These are phyloP conservation scores for Cyclanthera cordifolia DNA, from an alignment of 306 rosid genomes.

Conservation along the genomic window DNA sequence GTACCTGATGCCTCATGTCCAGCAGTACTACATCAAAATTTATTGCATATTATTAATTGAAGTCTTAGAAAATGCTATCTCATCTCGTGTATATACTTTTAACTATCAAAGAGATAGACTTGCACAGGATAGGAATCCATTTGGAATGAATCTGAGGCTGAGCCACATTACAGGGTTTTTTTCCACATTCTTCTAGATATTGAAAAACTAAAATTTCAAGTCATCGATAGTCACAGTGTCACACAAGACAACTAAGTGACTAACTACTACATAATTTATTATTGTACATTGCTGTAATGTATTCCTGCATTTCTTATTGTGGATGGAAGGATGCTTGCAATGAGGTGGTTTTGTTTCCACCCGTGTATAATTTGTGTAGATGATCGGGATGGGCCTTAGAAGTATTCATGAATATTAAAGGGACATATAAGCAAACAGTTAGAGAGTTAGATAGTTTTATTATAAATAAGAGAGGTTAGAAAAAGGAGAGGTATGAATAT, in stretches of 20 bases:
- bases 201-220: neutral
- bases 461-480: too few species aligned
- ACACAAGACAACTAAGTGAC: too few species aligned
- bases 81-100: conserved; percentile 5
- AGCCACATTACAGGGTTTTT: neutral
- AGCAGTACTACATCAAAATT: conserved; percentile 45
- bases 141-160: neutral
- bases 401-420: too few species aligned
- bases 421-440: too few species aligned
- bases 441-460: too few species aligned
- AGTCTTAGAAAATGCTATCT: neutral
- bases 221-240: neutral
- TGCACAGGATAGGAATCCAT: neutral
- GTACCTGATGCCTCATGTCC: conserved; percentile 72
- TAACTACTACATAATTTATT: neutral
- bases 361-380: neutral
- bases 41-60: conserved; percentile 17
- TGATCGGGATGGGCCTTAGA: too few species aligned
- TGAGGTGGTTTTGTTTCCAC: neutral
- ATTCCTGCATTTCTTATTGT: neutral
- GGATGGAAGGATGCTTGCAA: neutral
- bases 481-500: too few species aligned
- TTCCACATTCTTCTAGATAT: neutral
- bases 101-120: neutral
- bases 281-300: neutral